A percentile compares a stretch with the other conserved stretches of the same genome.
Evolutionary conservation across 2,329 filamentous ascomycete species (phyloP).

Genomic region (Penicillium griseofulvum): DNA sequence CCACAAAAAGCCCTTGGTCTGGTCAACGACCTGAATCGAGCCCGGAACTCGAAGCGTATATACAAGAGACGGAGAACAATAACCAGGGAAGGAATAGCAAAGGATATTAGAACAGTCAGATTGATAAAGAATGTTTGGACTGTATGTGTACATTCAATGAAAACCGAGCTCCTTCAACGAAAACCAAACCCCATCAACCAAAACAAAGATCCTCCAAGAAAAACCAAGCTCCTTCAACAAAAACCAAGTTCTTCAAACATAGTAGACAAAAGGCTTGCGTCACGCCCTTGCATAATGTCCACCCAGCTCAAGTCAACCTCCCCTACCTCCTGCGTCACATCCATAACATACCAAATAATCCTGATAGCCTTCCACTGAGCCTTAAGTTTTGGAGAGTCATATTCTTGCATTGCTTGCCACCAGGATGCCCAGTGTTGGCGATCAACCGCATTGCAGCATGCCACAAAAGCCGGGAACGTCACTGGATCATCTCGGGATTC

Average conservation of each 20-base stretch:
- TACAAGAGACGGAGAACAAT: no score
- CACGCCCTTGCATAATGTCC: background rate
- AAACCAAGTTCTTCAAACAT: background rate
- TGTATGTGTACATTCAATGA: background rate
- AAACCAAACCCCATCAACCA: background rate
- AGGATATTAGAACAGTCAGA: background rate
- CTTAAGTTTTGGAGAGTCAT: background rate
- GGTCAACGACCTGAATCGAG: no score
- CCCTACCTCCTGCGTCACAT: background rate
- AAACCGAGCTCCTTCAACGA: background rate
- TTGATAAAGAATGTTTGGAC: background rate
- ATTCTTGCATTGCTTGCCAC: background rate
- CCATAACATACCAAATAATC: background rate
- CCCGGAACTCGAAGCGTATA: no score
- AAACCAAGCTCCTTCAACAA: background rate
- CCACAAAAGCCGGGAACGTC: background rate
- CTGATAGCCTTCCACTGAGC: background rate
- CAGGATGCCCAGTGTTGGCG: background rate
- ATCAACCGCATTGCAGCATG: background rate
- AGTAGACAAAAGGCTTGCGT: fast-evolving
- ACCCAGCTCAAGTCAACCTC: background rate
- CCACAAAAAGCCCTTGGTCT: background rate
- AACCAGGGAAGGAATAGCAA: no score
- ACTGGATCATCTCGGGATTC: background rate
- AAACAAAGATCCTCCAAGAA: background rate